These are phyloP conservation scores for Exophiala bonariae DNA, from an alignment of 2,329 filamentous ascomycete species.

Conservation along the genomic window DNA sequence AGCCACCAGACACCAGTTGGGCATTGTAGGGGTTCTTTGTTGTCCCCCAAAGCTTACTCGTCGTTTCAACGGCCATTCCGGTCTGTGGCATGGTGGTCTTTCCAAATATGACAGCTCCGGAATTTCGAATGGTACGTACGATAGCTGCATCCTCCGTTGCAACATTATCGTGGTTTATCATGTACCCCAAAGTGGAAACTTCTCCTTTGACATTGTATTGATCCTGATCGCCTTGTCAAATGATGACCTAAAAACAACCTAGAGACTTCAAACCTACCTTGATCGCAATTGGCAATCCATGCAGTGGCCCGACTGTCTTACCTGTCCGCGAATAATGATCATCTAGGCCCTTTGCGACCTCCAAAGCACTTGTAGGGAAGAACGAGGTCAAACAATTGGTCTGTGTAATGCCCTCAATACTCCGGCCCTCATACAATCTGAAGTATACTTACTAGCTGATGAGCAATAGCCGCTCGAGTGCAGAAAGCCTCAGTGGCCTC, in stretches of 20 bases:
- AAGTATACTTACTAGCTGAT: constrained; percentile 19
- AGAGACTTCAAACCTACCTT: constrained; percentile 35
- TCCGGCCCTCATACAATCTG: not conserved
- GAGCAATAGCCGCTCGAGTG: constrained; percentile 53
- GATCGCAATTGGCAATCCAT: constrained; percentile 59
- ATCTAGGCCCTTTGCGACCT: constrained; percentile 49
- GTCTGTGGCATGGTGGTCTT: constrained; percentile 33
- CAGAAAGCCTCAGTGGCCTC: constrained; percentile 56
- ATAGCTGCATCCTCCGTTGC: constrained; percentile 27
- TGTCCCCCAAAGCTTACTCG: constrained; percentile 30
- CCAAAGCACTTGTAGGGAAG: constrained; percentile 51
- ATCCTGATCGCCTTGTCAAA: constrained; percentile 2
- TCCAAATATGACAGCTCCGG: constrained; percentile 31
- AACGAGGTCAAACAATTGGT: constrained; percentile 50
- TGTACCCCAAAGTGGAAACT: constrained; percentile 28
- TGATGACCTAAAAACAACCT: too few species aligned
- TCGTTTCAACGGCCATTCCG: constrained; percentile 32
- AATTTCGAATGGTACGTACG: constrained; percentile 29
- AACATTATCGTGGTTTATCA: constrained; percentile 27
- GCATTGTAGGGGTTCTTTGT: constrained; percentile 57
- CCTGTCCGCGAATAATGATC: constrained; percentile 32
- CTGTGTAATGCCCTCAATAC: constrained; percentile 2
- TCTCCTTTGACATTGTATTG: constrained; percentile 27
- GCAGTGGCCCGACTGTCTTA: constrained; percentile 31
- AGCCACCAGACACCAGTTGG: constrained; percentile 52